phyloP scores from a whole-genome alignment of 2,329 filamentous ascomycete species.

The Chaetomium sp. region DNA sequence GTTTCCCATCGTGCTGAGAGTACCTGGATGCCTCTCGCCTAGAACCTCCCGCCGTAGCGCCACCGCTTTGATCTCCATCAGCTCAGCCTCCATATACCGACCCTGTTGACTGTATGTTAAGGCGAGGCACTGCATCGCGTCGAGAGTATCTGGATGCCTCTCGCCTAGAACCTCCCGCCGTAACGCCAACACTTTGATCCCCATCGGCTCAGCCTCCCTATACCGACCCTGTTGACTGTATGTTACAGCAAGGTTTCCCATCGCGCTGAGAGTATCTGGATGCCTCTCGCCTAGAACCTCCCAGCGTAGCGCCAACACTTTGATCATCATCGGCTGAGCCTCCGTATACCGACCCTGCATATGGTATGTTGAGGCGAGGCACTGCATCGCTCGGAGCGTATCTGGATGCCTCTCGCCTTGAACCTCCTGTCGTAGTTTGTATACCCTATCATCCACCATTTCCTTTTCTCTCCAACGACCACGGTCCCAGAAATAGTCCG shows the following conservation, averaged over 20 bases:
- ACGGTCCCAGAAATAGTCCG: constrained; percentile 33
- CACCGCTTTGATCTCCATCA: too few species aligned
- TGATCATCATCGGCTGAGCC: constrained; percentile 22
- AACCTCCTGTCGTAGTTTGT: constrained; percentile 16
- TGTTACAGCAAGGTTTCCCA: constrained; percentile 31
- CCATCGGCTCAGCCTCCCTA: constrained; percentile 27
- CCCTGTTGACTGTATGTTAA: constrained; percentile 31
- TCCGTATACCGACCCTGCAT: constrained; percentile 30
- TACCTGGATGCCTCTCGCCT: too few species aligned
- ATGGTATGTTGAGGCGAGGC: constrained; percentile 26
- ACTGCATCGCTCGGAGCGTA: neutral
- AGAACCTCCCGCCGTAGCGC: too few species aligned
- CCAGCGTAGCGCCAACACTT: constrained; percentile 27
- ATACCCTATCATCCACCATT: constrained; percentile 27
- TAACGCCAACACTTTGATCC: constrained; percentile 24
- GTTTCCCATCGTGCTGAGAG: too few species aligned
- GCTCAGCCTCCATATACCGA: too few species aligned
- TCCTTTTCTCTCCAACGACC: constrained; percentile 37
- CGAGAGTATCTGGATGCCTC: constrained; percentile 6
- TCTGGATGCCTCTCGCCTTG: constrained; percentile 11
- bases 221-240: constrained; percentile 29
- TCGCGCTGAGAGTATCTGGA: constrained; percentile 33
- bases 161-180: constrained; percentile 16
- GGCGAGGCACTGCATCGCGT: constrained; percentile 2
- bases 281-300: constrained; percentile 26